Evolutionary conservation across 2,329 filamentous ascomycete genomes (phyloP).

Genomic region (Juglanconis oblonga): DNA sequence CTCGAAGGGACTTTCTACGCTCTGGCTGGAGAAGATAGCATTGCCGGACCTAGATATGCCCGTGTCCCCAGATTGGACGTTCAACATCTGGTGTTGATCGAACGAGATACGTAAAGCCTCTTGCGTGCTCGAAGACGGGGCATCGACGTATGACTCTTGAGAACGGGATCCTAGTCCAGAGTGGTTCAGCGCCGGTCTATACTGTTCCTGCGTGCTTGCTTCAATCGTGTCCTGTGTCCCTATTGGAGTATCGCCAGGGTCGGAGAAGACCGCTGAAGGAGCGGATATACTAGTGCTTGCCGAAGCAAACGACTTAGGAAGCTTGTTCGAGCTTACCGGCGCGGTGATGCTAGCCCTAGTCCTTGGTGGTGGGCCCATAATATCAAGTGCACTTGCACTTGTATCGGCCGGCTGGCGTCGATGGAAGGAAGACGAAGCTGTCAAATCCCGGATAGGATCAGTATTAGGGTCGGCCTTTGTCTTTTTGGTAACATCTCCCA

Average conservation of each 20-base stretch:
- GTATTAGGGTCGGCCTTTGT: neutral
- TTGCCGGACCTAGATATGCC: neutral
- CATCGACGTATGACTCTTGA: neutral
- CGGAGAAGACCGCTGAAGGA: constrained; percentile 32
- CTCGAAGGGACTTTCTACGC: neutral
- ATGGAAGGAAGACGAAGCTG: neutral
- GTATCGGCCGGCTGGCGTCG: constrained; percentile 11
- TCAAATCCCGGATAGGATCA: neutral
- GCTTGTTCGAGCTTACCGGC: constrained; percentile 10
- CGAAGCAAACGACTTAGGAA: constrained; percentile 26
- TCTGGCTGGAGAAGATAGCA: neutral
- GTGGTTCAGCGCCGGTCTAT: neutral
- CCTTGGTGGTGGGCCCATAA: neutral
- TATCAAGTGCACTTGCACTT: neutral
- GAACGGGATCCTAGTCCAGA: neutral
- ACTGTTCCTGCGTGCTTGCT: constrained; percentile 22
- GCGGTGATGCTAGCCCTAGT: neutral
- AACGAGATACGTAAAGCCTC: neutral
- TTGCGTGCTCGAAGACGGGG: neutral
- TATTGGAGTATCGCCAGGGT: constrained; percentile 24
- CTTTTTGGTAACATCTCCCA: constrained; percentile 7
- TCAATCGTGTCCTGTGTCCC: constrained; percentile 31
- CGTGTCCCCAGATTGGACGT: no score
- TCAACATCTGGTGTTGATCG: neutral
- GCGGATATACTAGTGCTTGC: constrained; percentile 32